Base-by-base conservation (phyloP, 352 stramenopile genomes). In the Phytophthora palmivora region DNA sequence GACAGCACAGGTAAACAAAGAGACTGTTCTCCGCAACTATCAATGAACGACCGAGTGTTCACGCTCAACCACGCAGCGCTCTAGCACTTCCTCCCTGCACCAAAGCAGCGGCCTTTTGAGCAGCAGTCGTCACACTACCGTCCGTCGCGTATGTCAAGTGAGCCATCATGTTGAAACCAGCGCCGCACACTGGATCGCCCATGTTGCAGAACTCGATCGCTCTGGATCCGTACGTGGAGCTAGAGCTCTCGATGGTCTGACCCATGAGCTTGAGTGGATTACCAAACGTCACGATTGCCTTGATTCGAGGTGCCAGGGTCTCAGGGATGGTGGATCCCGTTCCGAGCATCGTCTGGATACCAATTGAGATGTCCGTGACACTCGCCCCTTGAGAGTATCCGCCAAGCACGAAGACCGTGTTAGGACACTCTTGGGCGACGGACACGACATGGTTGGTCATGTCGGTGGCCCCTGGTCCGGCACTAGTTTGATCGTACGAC, bases 271-370 rank as follows among this genome's bases (percentile, higher is more conserved):
- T 63, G 10, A 77, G 44, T 11, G 69, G 69, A 33, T 77, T 77
- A 18, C 69, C 69, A 50, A 77, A 79, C 21, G 61, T 73, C 48
- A 79, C 70, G 19, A 79, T 44, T 8, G 66, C 70, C 41, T 70
- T 73, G 58, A 76, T 76, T 14, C 63, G 56, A n/a, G 60, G 24
- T 5, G 57, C 24, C 26, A 72, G 43, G 4, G 53, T 42, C 34
- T 70, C 58, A n/a, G 70, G 60, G 11, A 77, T 77, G 9, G 48
- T 38, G 4, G 67, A n/a, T 3, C 68, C 68, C 0, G 53, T 50
- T 2, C 68, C 63, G 6, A 73, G 50, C n/a, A 32, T 58, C 18
- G 68, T 76, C n/a, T 44, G 16, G 38, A 77, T 74, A 16, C 70
- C 70, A 22, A 78, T 66, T 0, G 70, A 36, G 16, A 78, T 78